Evolutionary conservation across 306 rosid genomes (phyloP).

Genomic region (Rosa rugosa): DNA sequence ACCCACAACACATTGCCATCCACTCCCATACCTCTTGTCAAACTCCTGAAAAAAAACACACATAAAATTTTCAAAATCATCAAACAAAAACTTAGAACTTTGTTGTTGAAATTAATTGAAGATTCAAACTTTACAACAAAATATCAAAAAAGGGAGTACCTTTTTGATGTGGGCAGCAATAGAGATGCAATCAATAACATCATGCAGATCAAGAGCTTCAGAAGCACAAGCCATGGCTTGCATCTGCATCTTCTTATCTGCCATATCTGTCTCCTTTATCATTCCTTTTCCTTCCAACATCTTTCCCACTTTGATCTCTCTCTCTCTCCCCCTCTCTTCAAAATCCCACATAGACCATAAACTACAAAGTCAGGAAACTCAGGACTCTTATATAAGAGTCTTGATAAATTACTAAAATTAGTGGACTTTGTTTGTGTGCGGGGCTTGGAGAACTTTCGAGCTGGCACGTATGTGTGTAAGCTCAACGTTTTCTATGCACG

Average conservation of each 20-base stretch:
- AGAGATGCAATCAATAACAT: conserved; percentile 61
- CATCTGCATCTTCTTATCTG: conserved; percentile 57
- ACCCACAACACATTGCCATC: conserved; percentile 93
- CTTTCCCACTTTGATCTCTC: background rate
- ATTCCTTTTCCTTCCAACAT: conserved; percentile 86
- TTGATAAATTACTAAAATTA: background rate
- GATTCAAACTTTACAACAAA: background rate
- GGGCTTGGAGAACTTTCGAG: conserved; percentile 11
- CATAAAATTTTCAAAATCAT: background rate
- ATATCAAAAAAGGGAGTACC: conserved; percentile 31
- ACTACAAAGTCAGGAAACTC: background rate
- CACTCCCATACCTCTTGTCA: conserved; percentile 62
- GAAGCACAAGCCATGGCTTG: conserved; percentile 91
- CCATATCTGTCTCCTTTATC: conserved; percentile 75
- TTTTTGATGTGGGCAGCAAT: conserved; percentile 71
- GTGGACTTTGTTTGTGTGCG: background rate
- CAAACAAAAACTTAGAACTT: background rate
- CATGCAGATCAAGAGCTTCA: conserved; percentile 78
- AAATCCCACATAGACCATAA: conserved; percentile 11
- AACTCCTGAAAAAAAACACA: conserved; percentile 49
- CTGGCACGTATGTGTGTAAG: conserved; percentile 30
- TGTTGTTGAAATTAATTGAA: background rate
- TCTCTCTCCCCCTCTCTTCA: background rate
- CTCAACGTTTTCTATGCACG: background rate
- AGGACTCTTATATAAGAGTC: background rate